Conservation (phyloP, 2,329 filamentous ascomycete species). For the Aspergillus fumigatus region DNA sequence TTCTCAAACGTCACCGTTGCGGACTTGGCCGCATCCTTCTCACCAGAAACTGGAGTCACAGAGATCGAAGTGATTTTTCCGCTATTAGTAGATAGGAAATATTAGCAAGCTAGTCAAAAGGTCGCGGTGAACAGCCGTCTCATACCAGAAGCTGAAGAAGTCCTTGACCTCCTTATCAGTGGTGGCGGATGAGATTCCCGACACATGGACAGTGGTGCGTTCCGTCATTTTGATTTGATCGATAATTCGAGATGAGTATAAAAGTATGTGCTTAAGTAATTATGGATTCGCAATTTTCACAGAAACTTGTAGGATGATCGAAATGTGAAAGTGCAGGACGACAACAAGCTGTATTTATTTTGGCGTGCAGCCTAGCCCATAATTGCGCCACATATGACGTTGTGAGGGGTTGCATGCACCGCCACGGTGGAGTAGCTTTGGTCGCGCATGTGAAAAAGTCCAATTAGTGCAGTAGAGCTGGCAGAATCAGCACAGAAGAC, state of each 20-base stretch:
- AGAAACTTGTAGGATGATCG: not conserved
- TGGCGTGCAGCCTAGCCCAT: constrained; percentile 2
- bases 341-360: constrained; percentile 12
- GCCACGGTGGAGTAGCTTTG: constrained; percentile 19
- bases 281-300: not conserved
- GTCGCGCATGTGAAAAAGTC: constrained; percentile 7
- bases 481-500: not conserved
- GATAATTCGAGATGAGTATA: not conserved
- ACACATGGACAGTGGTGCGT: constrained; percentile 72
- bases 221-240: constrained; percentile 47
- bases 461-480: not conserved
- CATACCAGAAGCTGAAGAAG: constrained; percentile 95
- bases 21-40: constrained; percentile 63
- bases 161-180: constrained; percentile 87
- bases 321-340: not conserved
- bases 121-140: constrained; percentile 24
- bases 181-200: constrained; percentile 78
- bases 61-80: constrained; percentile 87
- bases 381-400: constrained; percentile 35
- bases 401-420: constrained; percentile 20
- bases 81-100: constrained; percentile 42
- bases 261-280: not conserved
- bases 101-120: not conserved
- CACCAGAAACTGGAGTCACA: constrained; percentile 57
- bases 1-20: constrained; percentile 97